Evolutionary conservation across 1,284 basidiomycete species (phyloP), one percentile per base, ranked within the genome.

Genomic region (Entoloma clypeatum): DNA sequence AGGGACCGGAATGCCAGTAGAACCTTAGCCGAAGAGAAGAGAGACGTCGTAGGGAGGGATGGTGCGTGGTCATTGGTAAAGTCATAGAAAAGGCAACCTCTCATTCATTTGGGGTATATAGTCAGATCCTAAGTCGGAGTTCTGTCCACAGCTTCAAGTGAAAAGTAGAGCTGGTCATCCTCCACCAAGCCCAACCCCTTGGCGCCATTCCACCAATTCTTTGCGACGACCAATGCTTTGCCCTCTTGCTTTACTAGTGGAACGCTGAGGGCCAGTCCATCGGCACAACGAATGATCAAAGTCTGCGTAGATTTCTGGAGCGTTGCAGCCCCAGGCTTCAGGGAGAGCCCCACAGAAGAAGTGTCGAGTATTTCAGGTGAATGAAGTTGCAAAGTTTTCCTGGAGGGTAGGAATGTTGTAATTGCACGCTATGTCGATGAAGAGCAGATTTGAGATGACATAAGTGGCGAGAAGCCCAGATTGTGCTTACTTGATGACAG

Each of bases 401-500:
- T 63, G 13, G 65, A 63, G 9, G 64, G 61, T 9, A 78, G 59
- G 39, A 61, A 64, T 0, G 68, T 65, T 7, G 63, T 65, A n/a
- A 81, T 56, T 5, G 72, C 67, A 48, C 71, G 68, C 74, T 71
- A 39, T 5, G 26, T 42, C 55, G 4, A 16, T 54, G 27, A 8
- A 41, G 21, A 17, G 47, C 28, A 41, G 31, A 42, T 21, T 34
- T 40, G 13, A 25, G 23, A 10, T 3, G 8, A 21, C 10, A 6
- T 16, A n/a, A n/a, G n/a, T n/a, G n/a, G n/a, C 9, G 16, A 18
- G 11, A 13, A 10, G 16, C 16, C 17, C 38, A 54, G 9, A 50
- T n/a, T 13, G 25, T 90, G n/a, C n/a, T n/a, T n/a, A n/a, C n/a
- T n/a, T n/a, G 86, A 53, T 92, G 86, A 8, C 72, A 71, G 29